Percentiles rank a stretch among this genome's conserved stretches.
These are phyloP conservation scores for Backusella liffmaniae DNA, from an alignment of 192 early-diverging fungal genomes.

Conservation along the genomic window DNA sequence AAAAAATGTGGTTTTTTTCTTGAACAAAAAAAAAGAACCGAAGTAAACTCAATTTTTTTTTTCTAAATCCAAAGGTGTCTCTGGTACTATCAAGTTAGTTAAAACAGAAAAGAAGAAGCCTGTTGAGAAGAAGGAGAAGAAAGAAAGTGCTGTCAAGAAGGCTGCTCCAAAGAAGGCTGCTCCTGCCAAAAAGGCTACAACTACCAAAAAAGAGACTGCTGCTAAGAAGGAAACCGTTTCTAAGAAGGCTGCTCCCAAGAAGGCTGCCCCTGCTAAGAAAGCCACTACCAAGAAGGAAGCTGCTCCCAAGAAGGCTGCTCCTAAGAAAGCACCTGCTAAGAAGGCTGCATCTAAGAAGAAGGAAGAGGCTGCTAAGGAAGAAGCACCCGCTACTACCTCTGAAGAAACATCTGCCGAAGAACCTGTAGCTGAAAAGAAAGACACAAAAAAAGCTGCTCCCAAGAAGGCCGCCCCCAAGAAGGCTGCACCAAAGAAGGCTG, in stretches of 20 bases:
- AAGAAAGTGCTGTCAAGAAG: conserved; percentile 44
- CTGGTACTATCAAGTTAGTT: conserved; percentile 66
- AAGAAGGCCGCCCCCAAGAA: conserved; percentile 52
- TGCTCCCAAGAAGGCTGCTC: conserved; percentile 25
- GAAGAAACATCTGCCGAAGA: conserved; percentile 38
- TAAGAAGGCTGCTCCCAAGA: conserved; percentile 48
- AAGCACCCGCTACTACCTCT: conserved; percentile 28
- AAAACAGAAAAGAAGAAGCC: conserved; percentile 54
- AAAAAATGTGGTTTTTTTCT: not conserved
- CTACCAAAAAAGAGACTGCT: conserved; percentile 20
- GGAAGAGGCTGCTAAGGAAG: conserved; percentile 44
- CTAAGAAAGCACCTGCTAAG: conserved; percentile 32
- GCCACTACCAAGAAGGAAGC: conserved; percentile 46
- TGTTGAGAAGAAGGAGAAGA: conserved; percentile 41
- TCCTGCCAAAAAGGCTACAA: conserved; percentile 40
- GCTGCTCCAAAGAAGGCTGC: conserved; percentile 37
- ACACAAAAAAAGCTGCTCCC: conserved; percentile 36
- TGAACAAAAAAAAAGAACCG: not conserved
- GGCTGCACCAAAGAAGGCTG: conserved; percentile 42
- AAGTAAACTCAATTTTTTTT: not conserved
- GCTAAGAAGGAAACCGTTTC: conserved; percentile 26
- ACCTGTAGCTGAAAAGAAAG: conserved; percentile 44
- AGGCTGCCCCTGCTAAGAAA: conserved; percentile 36
- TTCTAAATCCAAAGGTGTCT: conserved; percentile 31
- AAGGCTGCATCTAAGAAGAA: conserved; percentile 30